Base-by-base conservation (phyloP, 2,329 filamentous ascomycete genomes). In the Talaromyces sp. region DNA sequence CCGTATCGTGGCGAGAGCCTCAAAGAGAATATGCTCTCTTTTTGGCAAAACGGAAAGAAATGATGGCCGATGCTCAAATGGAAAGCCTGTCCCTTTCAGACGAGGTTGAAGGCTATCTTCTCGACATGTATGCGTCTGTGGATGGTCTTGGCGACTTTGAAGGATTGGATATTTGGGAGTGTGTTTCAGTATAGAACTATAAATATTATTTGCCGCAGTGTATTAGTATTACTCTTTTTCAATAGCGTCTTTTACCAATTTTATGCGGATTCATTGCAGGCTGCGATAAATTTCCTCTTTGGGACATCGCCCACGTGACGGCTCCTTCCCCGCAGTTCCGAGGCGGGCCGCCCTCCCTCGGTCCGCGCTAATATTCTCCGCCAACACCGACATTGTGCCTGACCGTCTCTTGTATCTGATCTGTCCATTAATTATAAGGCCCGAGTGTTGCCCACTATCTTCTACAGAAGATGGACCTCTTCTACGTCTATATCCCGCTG, bases 401-500 rank as follows among this genome's bases (percentile, higher is more conserved):
- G 36, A n/a, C 36, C 16, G 36, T n/a, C 16, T 40, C 6, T 16
- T 16, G 14, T 40, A 16, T 40, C n/a, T 6, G 36, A 40, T 7
- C 16, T 40, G 36, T 40, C 12, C 36, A 40, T 16, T 2, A 23
- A 23, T 14, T 40, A 40, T 40, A n/a, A 40, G 36, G 16, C 6
- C 36, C 36, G 16, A 40, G 16, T 40, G 36, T 16, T 40, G 14
- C 34, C 23, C 34, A 12, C 34, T 40, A 12, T 40, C 4, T 40
- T 40, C 36, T 5, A 14, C 36, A 53, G 50, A 53, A 73, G 31
- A 73, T 73, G 69, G 72, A 75, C 59, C 69, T 67, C 63, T 72
- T 68, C 27, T 53, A 53, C 52, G 71, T 73, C 64, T 74, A 73
- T 54, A 74, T 75, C 36, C 72, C 73, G 16, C 67, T 75, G 30